Conservation (phyloP, 495 filamentous ascomycete species). For the Penicillium cinerascens region DNA sequence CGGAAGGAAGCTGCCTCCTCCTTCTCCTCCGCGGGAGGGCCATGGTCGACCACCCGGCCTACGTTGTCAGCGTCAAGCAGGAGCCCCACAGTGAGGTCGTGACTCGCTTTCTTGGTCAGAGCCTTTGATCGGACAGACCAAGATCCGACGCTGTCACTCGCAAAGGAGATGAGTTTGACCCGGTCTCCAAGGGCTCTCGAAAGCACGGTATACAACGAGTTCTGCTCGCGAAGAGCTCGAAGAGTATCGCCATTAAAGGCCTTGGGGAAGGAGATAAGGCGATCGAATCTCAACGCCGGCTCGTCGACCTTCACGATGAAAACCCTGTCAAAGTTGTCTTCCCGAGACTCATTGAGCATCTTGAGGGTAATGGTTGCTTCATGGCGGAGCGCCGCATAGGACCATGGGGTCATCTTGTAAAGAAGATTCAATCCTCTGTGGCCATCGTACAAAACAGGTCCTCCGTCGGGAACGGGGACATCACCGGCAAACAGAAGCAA, state of each 20-base stretch:
- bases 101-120: constrained; percentile 20
- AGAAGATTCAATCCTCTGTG: constrained; percentile 72
- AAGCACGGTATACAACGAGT: constrained; percentile 56
- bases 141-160: constrained; percentile 31
- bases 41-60: constrained; percentile 74
- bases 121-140: constrained; percentile 35
- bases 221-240: constrained; percentile 28
- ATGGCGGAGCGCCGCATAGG: constrained; percentile 64
- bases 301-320: constrained; percentile 74
- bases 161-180: constrained; percentile 60
- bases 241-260: constrained; percentile 29
- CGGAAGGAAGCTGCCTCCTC: constrained; percentile 45
- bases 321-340: constrained; percentile 75
- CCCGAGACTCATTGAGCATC: constrained; percentile 68
- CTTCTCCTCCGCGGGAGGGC: constrained; percentile 76
- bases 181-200: constrained; percentile 70
- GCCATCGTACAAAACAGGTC: constrained; percentile 60
- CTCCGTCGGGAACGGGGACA: constrained; percentile 27
- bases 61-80: constrained; percentile 68
- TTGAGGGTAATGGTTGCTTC: constrained; percentile 68
- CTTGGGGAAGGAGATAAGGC: constrained; percentile 38
- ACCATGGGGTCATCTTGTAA: constrained; percentile 89
- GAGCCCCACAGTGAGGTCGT: constrained; percentile 58
- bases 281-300: constrained; percentile 68
- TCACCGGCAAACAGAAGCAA: constrained; percentile 48